Evolutionary conservation across 1,139 yeast genomes (phyloP), one percentile per base, ranked within the genome.

Genomic region (Saccharomyces uvarum): DNA sequence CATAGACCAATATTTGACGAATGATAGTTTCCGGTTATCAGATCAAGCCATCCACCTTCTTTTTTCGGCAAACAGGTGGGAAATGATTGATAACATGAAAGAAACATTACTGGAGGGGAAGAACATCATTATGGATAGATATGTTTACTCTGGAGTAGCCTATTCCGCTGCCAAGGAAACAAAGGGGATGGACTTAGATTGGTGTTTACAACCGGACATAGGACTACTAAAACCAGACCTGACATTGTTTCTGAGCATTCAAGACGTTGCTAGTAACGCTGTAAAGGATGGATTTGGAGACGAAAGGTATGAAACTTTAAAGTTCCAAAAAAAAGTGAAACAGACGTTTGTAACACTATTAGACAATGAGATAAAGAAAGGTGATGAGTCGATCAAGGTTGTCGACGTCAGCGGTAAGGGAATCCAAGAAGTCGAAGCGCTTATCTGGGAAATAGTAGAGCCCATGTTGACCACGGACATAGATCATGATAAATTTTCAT

Each of bases 41-140:
- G 95, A 87, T 64, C 85, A 89, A 69, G 77, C 96, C 0, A 84
- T 90, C 9, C 99, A 95, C 70, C 75, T 95, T 47, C 74, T 95
- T 44, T 95, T 95, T 70, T 83, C 91, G 63, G 97, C 99, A 2
- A 95, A 95, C 66, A 73, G 99, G 60, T 95, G 99, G 99, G 99
- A 93, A 70, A 67, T 82, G 33, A 78, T 77, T 4, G 70, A 75
- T 0, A 68, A 70, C n/a, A 81, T 95, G 4, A 64, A 71, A 8
- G 57, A 68, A 1, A 67, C 73, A 16, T 70, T 91, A 44, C 65
- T 73, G 1, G 59, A 67, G 0, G 97, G 97, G 0, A 67, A 69
- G 6, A 76, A 77, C 53, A 79, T 93, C 1, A 77, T 95, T 0
- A 70, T 90, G 57, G 99, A 95, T 68, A 75, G 99, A 59, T 95